A percentile compares a stretch with the other conserved stretches of the same genome.
Conservation (phyloP, 2,329 filamentous ascomycete species). For the Canariomyces notabilis region DNA sequence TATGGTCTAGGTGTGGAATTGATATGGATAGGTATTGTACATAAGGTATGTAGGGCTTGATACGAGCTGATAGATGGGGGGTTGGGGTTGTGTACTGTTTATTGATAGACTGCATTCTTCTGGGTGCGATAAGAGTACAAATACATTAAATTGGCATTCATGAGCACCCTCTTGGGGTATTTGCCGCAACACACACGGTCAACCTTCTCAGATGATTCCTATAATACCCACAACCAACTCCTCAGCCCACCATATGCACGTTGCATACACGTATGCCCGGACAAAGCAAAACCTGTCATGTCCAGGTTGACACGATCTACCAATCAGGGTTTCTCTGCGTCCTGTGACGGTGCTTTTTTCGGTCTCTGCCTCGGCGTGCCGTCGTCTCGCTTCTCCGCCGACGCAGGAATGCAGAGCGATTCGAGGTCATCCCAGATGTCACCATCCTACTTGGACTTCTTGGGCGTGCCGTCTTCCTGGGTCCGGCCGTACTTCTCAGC, state of each 20-base stretch:
- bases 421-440: conserved; percentile 11
- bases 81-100: too few species aligned
- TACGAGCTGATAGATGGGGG: background rate
- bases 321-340: too few species aligned
- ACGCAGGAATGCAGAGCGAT: background rate
- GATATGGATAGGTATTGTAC: too few species aligned
- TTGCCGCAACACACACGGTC: too few species aligned
- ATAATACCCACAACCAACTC: background rate
- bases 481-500: conserved; percentile 72
- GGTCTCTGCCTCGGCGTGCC: conserved; percentile 7
- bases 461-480: conserved; percentile 46
- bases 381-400: background rate
- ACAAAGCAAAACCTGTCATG: too few species aligned
- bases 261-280: too few species aligned
- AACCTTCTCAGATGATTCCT: too few species aligned
- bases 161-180: background rate
- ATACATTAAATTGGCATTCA: background rate
- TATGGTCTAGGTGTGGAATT: too few species aligned
- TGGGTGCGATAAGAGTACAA: background rate
- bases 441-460: conserved; percentile 51
- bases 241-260: background rate
- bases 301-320: too few species aligned
- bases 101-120: background rate
- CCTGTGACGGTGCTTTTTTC: background rate
- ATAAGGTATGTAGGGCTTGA: background rate